phyloP scores from a whole-genome alignment of 257 asterid species.

The Solanum medicagineum region DNA sequence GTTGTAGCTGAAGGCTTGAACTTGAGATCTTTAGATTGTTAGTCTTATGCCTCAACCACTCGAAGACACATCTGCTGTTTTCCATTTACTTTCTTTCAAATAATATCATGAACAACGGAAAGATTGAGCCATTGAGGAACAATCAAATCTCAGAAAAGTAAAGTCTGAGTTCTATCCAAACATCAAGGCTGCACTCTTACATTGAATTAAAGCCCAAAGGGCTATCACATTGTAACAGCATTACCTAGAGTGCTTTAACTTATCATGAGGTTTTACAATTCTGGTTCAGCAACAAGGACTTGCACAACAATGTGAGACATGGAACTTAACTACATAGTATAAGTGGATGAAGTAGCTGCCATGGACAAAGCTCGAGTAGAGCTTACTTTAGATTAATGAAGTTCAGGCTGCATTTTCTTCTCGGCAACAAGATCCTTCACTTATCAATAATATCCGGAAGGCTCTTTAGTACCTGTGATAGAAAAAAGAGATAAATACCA shows the following conservation, averaged over 20 bases:
- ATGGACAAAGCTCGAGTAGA: background rate
- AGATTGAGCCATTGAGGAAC: no score
- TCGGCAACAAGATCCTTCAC: background rate
- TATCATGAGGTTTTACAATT: background rate
- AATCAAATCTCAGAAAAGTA: background rate
- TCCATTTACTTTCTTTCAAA: background rate
- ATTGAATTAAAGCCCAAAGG: background rate
- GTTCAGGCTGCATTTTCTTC: background rate
- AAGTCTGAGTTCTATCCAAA: background rate
- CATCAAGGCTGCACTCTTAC: background rate
- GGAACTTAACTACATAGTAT: background rate
- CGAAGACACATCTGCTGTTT: background rate
- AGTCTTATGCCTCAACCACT: background rate
- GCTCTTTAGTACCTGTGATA: slow-evolving; percentile 42
- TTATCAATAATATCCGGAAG: slow-evolving; percentile 31
- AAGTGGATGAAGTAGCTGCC: background rate
- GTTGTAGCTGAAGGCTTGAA: background rate
- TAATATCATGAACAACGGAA: background rate
- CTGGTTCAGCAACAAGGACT: background rate
- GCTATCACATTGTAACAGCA: background rate
- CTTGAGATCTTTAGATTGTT: background rate
- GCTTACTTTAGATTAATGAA: background rate
- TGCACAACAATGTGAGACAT: background rate
- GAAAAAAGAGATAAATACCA: background rate
- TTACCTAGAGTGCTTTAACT: background rate